These are phyloP conservation scores for Vanderwaltozyma verrucispora DNA, from an alignment of 805 yeast genomes.

Conservation along the genomic window DNA sequence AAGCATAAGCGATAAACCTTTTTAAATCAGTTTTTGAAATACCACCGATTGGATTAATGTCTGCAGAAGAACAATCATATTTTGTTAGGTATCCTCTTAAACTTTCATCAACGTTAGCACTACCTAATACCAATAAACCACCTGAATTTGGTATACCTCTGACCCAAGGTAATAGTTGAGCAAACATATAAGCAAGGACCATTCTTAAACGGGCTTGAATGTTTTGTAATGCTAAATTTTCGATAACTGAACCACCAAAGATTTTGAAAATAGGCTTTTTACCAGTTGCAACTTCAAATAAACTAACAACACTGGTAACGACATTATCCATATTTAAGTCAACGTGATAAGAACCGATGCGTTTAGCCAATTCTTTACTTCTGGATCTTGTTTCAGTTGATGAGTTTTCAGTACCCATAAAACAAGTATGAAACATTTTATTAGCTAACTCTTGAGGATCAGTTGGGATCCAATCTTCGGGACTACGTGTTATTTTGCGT, in stretches of 20 bases:
- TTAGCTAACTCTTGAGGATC: conserved; percentile 69
- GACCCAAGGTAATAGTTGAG: conserved; percentile 93
- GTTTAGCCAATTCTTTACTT: conserved; percentile 63
- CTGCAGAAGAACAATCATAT: conserved; percentile 96
- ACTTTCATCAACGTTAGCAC: conserved; percentile 97
- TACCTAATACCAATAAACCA: conserved; percentile 84
- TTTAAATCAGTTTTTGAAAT: conserved; percentile 91
- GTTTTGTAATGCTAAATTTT: conserved; percentile 89
- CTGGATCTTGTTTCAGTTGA: conserved; percentile 77
- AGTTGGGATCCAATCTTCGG: conserved; percentile 53
- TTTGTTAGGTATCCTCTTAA: conserved; percentile 91
- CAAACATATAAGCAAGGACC: conserved; percentile 90
- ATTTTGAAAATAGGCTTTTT: conserved; percentile 80
- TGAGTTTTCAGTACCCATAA: conserved; percentile 94
- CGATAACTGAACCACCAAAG: conserved; percentile 87
- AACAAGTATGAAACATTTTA: conserved; percentile 76
- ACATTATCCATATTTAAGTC: conserved; percentile 86
- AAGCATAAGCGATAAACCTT: conserved; percentile 74
- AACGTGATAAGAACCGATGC: conserved; percentile 81
- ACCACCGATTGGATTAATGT: conserved; percentile 97
- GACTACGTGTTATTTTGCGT: conserved; percentile 50
- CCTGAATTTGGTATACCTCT: conserved; percentile 49
- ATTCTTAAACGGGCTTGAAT: conserved; percentile 93
- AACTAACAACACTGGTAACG: conserved; percentile 59
- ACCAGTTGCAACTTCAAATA: conserved; percentile 87